Evolutionary conservation across 805 yeast species (phyloP), one percentile per base, ranked within the genome.

Genomic region (Cyberlindnera mississippiensis): DNA sequence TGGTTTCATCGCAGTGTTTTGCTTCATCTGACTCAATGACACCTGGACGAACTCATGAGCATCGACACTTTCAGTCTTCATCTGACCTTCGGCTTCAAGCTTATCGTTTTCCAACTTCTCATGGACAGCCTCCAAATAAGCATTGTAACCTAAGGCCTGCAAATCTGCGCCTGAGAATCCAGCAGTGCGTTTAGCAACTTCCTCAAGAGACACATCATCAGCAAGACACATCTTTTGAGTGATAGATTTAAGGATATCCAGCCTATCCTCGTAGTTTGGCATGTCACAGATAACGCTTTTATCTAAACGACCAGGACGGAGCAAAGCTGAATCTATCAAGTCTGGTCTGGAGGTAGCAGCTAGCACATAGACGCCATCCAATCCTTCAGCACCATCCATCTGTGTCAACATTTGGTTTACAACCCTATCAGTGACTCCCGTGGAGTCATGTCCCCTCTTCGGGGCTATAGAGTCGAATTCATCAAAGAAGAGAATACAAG

Each of bases 311-410:
- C 99, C 99, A 0, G 99, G 99, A 62, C 99, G 80, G 44, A 93
- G 66, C 42, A 93, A 71, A 0, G 99, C 99, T 3, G 96, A 83
- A 61, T 93, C 99, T 50, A 93, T 90, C 52, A 93, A 72, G 57
- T 93, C 99, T 0, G 99, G 99, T 54, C 99, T 73, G 53, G 93
- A 82, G 0, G 98, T 93, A 1, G 98, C 99, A 0, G 98, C 98
- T 19, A 93, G 69, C 0, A 93, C 96, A 59, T 93, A 91, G 2
- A 93, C 98, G 3, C 98, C 97, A 55, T 90, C 97, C 22, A 90
- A 69, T 0, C 98, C 97, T 62, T 93, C 98, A 1, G 98, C 98
- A 67, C 99, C 99, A 63, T 93, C 99, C 96, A 93, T 90, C 60
- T 93, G 97, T 0, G 99, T 93, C 55, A 93, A 74, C 78, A 93